phyloP scores from a whole-genome alignment of 139 green algal species.

The Chlamydomonas incerta region DNA sequence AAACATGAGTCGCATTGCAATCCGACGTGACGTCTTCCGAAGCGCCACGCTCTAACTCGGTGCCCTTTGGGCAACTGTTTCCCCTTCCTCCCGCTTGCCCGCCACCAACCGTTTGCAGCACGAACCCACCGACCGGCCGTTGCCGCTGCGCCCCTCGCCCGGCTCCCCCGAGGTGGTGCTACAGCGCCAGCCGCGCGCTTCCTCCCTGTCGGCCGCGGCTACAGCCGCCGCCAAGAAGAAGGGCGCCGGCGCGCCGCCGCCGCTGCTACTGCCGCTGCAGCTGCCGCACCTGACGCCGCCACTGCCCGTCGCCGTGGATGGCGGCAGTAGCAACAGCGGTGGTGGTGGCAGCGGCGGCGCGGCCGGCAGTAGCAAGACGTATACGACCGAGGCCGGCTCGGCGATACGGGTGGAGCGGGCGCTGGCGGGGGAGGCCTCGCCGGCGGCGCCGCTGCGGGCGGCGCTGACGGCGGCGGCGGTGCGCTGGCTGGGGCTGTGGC shows the following conservation, averaged over 20 bases:
- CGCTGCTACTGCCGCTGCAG: not conserved
- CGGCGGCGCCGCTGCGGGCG: not conserved
- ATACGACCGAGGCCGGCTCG: not conserved
- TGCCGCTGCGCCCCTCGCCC: not conserved
- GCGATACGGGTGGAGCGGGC: no score
- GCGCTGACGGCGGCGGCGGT: not conserved
- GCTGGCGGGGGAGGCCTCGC: no score
- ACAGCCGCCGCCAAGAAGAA: not conserved
- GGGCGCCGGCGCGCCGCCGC: not conserved
- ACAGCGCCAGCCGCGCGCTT: not conserved
- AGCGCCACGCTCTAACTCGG: no score
- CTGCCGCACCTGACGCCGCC: slow-evolving; percentile 1
- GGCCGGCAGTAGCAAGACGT: not conserved
- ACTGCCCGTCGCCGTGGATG: not conserved
- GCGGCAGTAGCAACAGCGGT: not conserved
- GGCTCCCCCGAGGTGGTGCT: not conserved
- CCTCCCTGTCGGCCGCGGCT: not conserved
- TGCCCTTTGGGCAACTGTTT: not conserved
- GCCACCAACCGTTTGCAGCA: not conserved
- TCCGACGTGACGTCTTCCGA: no score
- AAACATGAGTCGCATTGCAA: not conserved
- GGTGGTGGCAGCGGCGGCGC: not conserved
- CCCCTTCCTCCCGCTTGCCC: no score
- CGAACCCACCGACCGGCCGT: not conserved
- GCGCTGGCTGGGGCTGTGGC: not conserved